Conservation (phyloP, 495 filamentous ascomycete genomes). For the Lichenothelia convexa region DNA sequence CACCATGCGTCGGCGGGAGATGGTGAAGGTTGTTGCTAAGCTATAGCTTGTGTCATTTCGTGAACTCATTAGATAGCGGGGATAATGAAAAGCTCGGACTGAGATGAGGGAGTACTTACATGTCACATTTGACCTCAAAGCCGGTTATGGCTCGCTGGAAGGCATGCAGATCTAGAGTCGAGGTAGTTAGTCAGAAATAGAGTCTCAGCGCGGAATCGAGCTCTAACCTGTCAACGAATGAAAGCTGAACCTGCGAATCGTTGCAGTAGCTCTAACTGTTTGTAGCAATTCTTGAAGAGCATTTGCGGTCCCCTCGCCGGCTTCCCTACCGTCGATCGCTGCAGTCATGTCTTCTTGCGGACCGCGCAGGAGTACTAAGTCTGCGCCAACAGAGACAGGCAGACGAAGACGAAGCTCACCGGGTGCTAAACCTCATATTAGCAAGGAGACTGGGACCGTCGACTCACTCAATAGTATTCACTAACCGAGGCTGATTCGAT, state of each 20-base stretch:
- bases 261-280: constrained; percentile 11
- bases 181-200: too few relatives aligned
- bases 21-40: constrained; percentile 52
- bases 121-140: too few relatives aligned
- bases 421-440: constrained; percentile 6
- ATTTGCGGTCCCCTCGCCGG: neutral
- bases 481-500: constrained; percentile 21
- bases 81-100: too few relatives aligned
- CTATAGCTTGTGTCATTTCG: too few relatives aligned
- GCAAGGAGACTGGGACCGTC: neutral
- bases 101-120: too few relatives aligned
- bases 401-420: constrained; percentile 23
- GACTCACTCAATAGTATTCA: neutral
- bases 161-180: constrained; percentile 49
- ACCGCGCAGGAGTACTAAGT: constrained; percentile 17
- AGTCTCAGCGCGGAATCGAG: too few relatives aligned
- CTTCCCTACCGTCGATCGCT: constrained; percentile 15
- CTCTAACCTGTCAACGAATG: too few relatives aligned
- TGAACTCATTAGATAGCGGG: constrained; percentile 1
- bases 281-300: constrained; percentile 13
- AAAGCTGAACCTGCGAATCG: constrained; percentile 19
- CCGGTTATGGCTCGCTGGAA: constrained; percentile 67
- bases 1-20: constrained; percentile 68
- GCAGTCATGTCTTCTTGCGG: constrained; percentile 19
- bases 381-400: constrained; percentile 10